Percentiles rank a stretch among this genome's conserved stretches.
Conservation (phyloP, 768 basidiomycete genomes). For the Suillus plorans region DNA sequence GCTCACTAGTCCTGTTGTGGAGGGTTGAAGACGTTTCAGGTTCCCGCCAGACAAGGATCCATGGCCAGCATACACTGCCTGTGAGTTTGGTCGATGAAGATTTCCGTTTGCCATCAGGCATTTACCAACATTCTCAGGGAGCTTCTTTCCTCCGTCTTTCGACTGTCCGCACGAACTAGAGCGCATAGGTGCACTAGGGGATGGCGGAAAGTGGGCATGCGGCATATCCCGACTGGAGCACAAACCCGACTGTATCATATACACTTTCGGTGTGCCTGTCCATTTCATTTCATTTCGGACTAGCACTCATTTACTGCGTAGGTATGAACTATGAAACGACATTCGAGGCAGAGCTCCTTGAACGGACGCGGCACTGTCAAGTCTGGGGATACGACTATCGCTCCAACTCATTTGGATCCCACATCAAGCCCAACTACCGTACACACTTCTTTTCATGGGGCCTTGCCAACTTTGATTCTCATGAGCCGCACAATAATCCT, state of each 20-base stretch:
- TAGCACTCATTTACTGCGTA: conserved; percentile 11
- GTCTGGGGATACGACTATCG: conserved; percentile 63
- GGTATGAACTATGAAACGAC: conserved; percentile 61
- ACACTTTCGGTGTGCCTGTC: conserved; percentile 51
- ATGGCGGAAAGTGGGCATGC: conserved; percentile 73
- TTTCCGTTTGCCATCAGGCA: conserved; percentile 1
- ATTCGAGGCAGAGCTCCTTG: conserved; percentile 60
- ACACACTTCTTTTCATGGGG: conserved; percentile 44
- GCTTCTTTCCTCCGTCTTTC: conserved; percentile 46
- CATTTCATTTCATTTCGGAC: neutral
- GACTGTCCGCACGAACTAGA: conserved; percentile 44
- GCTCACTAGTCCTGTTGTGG: conserved; percentile 7
- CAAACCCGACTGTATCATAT: conserved; percentile 58
- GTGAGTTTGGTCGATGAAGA: conserved; percentile 33
- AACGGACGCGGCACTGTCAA: conserved; percentile 45
- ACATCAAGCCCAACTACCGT: conserved; percentile 34
- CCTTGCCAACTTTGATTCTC: conserved; percentile 38
- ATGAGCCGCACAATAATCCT: conserved; percentile 29
- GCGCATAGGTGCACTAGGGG: conserved; percentile 51
- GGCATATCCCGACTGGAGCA: conserved; percentile 54
- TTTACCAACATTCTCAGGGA: conserved; percentile 31
- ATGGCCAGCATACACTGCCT: conserved; percentile 59
- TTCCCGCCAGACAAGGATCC: conserved; percentile 53
- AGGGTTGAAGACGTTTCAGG: conserved; percentile 28
- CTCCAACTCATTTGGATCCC: conserved; percentile 32